Evolutionary conservation across 2,329 filamentous ascomycete species (phyloP), one percentile per base, ranked within the genome.

Genomic region (Colletotrichum australisinense): DNA sequence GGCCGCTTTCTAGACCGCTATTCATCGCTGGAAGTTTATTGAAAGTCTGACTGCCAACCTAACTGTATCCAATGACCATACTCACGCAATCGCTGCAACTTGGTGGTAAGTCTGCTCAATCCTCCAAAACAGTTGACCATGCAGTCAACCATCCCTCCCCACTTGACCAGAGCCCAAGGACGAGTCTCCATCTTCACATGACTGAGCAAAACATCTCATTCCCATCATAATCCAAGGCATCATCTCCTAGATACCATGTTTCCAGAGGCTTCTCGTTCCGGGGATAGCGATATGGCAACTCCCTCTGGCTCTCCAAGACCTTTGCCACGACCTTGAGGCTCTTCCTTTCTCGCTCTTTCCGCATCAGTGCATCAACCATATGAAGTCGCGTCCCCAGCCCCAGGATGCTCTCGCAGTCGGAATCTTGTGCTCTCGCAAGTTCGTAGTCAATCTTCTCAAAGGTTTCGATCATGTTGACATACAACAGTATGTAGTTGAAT

Each of bases 401-500:
- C 19, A 22, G 19, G 4, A 49, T 22, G 7, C 19, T 11, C 8
- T 49, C 19, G 19, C 19, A 49, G 16, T 49, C 42, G 19, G 42
- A 22, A 49, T 49, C 42, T n/a, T 49, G 42, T 49, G 42, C 42
- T 19, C 19, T 49, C n/a, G 8, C 42, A 19, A 85, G 74, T 35
- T 77, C 57, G 0, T 72, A 59, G 63, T 85, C 81, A 12, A 84
- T 76, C 9, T 62, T 24, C 1, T 16, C 19, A 30, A 82, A 84
- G 0, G 77, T 32, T 4, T 76, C 42, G 57, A 82, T 60, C 12
- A 82, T 76, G 6, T 42, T 24, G 0, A 53, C 53, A 4, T 78
- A 79, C 1, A 80, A 75, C 62, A 69, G 79, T 11, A 82, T 19
- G 55, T 82, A 84, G 74, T 85, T 85, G 5, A 84, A n/a, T 22